phyloP scores from a whole-genome alignment of 495 filamentous ascomycete species.

The Aspergillus heteromorphus region DNA sequence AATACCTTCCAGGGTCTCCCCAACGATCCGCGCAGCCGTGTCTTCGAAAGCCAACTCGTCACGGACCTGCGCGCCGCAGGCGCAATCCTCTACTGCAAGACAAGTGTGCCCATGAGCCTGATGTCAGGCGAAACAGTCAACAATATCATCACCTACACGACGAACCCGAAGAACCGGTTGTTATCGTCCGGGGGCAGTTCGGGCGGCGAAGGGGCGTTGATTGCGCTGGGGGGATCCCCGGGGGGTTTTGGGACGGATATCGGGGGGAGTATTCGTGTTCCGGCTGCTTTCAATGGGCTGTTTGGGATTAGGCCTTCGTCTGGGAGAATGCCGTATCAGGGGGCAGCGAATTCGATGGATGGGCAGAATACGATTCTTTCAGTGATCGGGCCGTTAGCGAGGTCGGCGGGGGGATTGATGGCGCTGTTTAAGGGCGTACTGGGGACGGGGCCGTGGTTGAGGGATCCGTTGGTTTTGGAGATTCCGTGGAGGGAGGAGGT shows the following conservation, averaged over 20 bases:
- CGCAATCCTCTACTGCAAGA: constrained; percentile 63
- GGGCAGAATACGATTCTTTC: constrained; percentile 54
- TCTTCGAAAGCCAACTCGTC: constrained; percentile 47
- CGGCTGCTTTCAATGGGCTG: constrained; percentile 57
- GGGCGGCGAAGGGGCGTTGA: constrained; percentile 59
- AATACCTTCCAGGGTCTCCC: constrained; percentile 46
- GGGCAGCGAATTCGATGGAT: constrained; percentile 47
- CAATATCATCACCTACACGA: constrained; percentile 48
- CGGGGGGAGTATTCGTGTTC: constrained; percentile 65
- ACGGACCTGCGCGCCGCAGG: constrained; percentile 50
- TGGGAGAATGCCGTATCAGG: constrained; percentile 42
- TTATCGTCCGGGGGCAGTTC: constrained; percentile 51
- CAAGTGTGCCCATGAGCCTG: constrained; percentile 54
- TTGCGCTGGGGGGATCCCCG: constrained; percentile 50
- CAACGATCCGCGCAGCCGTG: constrained; percentile 30
- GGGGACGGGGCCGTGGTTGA: constrained; percentile 54
- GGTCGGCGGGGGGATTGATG: constrained; percentile 42
- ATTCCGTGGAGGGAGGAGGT: constrained; percentile 57
- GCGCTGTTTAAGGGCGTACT: constrained; percentile 53
- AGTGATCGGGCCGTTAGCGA: constrained; percentile 53
- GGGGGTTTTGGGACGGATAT: constrained; percentile 65
- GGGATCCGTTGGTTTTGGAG: constrained; percentile 57
- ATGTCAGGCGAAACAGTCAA: constrained; percentile 59
- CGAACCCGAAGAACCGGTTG: constrained; percentile 45
- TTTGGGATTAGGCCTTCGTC: constrained; percentile 50